Base-by-base conservation (phyloP, 352 stramenopile genomes). In the Pythium vanterpoolii region DNA sequence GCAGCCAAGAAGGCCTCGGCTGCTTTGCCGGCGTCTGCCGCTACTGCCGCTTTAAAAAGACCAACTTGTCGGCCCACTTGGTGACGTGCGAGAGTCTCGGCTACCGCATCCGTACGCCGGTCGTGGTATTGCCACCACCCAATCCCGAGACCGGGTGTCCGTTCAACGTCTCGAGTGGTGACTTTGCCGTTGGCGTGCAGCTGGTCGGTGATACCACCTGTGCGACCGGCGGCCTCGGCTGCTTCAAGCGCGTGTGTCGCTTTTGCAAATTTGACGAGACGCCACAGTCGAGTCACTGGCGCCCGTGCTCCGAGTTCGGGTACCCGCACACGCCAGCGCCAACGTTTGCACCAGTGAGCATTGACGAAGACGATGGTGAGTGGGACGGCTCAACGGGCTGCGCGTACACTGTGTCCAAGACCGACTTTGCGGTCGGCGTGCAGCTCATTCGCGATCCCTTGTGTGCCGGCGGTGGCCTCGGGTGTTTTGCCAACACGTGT, bases 231-330 rank as follows among this genome's bases (percentile, higher is more conserved):
- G 59, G 58, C 7, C 55, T 69, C 11, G 58, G 63, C 26, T 69
- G 58, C 56, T 63, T 58, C 45, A 36, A 57, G 8, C 31, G 53
- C 6, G 38, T 64, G 4, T 74, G 68, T 16, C 63, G 63, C 27
- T 69, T 67, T 28, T 74, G 63, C 55, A 63, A 68, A 40, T 31
- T 43, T 18, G 13, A 43, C 14, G 50, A 44, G 10, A 51, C 52
- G 0, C 21, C 49, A 23, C 49, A 56, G 49, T 56, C 49, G 5
- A 38, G 18, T 14, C 24, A 46, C 14, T 56, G 49, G 49, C 36
- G 24, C 49, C 34, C 9, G n/a, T 56, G 49, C 14, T 9, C 11
- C 19, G 19, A 26, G 21, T 40, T 56, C 18, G 49, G 49, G 5
- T 56, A 46, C 34, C 33, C 49, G 3, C 33, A 24, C 10, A 46